Evolutionary conservation across 495 filamentous ascomycete genomes (phyloP).

Genomic region (Neurospora sp.): DNA sequence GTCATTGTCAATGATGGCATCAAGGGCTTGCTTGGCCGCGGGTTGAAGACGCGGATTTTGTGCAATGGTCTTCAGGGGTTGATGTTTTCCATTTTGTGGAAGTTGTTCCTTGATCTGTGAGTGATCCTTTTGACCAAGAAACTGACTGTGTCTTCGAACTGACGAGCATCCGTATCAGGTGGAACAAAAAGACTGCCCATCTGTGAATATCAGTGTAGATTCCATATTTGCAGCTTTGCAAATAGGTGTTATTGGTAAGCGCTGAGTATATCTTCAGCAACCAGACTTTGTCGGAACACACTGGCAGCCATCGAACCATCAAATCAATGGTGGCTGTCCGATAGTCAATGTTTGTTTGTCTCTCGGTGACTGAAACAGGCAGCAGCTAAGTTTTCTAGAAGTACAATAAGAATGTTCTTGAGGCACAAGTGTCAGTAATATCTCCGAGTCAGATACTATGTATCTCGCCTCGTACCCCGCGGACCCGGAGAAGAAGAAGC

Average conservation of each 20-base stretch:
- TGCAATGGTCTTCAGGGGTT: constrained; percentile 28
- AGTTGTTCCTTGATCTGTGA: constrained; percentile 26
- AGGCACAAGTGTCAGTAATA: not conserved
- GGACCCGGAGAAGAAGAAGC: not conserved
- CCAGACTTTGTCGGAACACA: not conserved
- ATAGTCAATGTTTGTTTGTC: not conserved
- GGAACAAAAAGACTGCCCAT: not conserved
- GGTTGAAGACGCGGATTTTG: constrained; percentile 23
- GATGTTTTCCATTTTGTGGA: constrained; percentile 26
- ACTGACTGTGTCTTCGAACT: not conserved
- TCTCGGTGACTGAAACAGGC: not conserved
- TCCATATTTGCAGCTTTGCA: not conserved
- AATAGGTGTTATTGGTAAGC: not conserved
- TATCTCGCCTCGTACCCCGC: not conserved
- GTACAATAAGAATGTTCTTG: not conserved
- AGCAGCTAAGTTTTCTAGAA: not conserved
- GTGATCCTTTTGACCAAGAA: not conserved
- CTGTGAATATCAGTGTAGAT: not conserved
- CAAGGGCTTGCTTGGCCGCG: constrained; percentile 20
- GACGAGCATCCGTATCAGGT: not conserved
- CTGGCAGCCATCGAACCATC: not conserved
- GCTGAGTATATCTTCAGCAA: not conserved
- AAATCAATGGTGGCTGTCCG: not conserved
- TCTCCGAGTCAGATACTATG: not conserved
- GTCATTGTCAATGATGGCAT: constrained; percentile 22